Evolutionary conservation across 805 yeast genomes (phyloP).

Genomic region (Danielia oregonensis): DNA sequence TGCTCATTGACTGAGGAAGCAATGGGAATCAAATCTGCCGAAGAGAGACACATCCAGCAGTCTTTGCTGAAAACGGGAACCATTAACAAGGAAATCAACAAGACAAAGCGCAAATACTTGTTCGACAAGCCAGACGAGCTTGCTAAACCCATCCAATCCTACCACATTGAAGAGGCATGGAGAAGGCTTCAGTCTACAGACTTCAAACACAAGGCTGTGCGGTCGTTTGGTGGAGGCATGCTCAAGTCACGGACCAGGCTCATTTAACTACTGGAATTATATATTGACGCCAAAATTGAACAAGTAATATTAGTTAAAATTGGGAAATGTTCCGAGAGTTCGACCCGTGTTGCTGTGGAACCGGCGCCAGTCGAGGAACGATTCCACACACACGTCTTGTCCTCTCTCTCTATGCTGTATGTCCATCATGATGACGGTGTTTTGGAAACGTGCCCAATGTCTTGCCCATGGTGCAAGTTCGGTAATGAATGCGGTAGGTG

Average conservation of each 20-base stretch:
- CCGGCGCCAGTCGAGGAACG: conserved; percentile 31
- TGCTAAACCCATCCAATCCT: conserved; percentile 70
- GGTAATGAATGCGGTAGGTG: conserved; percentile 21
- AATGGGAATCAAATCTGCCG: conserved; percentile 67
- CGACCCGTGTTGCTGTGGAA: conserved; percentile 22
- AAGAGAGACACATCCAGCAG: conserved; percentile 42
- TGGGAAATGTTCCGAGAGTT: conserved; percentile 14
- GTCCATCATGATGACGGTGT: conserved; percentile 21
- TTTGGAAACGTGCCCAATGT: conserved; percentile 33
- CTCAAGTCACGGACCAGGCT: conserved; percentile 50
- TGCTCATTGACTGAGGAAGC: conserved; percentile 94
- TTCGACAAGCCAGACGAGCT: conserved; percentile 89
- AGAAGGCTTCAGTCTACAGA: conserved; percentile 61
- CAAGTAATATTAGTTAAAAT: too few relatives aligned
- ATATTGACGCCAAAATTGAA: too few relatives aligned
- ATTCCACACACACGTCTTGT: conserved; percentile 21
- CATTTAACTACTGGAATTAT: conserved; percentile 25
- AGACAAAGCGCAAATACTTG: conserved; percentile 48
- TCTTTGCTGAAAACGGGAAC: conserved; percentile 20
- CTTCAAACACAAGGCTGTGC: conserved; percentile 57
- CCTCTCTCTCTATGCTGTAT: conserved; percentile 6
- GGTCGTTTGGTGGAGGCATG: conserved; percentile 71
- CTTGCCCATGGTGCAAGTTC: conserved; percentile 33
- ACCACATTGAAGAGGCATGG: conserved; percentile 89
- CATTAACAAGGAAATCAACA: conserved; percentile 23